Evolutionary conservation across 306 rosid species (phyloP), one percentile per base, ranked within the genome.

Genomic region (Carpinus fangiana): DNA sequence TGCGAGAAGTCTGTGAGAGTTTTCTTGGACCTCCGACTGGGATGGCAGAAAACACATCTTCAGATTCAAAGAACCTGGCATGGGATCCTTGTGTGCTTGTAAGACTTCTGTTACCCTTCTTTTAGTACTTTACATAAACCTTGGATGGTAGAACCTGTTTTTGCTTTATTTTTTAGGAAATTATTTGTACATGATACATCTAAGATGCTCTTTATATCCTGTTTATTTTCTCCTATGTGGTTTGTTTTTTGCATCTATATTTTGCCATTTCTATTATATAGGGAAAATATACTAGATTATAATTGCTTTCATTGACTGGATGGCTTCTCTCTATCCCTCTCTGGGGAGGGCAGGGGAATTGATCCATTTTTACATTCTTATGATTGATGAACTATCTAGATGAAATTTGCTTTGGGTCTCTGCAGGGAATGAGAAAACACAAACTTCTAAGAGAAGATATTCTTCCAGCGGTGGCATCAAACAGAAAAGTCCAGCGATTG

Each of bases 11-110:
- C 67, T 95, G 98, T 59, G 99, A 95, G 89, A 88, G 89, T 87
- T 93, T 91, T 81, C 96, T 95, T 78, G 99, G 99, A 84, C 99
- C 98, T 79, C 99, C 99, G 17, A 87, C 94, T 26, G 99, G 99
- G 84, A 95, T 95, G 98, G 90, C 84, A 68, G 93, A 80, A 66
- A 89, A 87, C 50, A 75, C 84, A 71, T 80, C 90, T 62, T 83
- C 86, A 56, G 85, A 89, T 85, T 53, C 84, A 47, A 91, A 90
- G 76, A 83, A 81, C 82, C 76, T 80, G 41, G 92, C 93, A 20
- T 95, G 99, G 99, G 97, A 95, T 90, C 98, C 99, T 80, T 82
- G 70, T 83, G 90, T 93, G 67, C 98, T 95, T 65, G 99, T 95
- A 89, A 87, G 98, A 55, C 72, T 86, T 76, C 43, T 43, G 23